Evolutionary conservation across 2,329 filamentous ascomycete genomes (phyloP), one percentile per base, ranked within the genome.

Genomic region (Nemania bipapillata): DNA sequence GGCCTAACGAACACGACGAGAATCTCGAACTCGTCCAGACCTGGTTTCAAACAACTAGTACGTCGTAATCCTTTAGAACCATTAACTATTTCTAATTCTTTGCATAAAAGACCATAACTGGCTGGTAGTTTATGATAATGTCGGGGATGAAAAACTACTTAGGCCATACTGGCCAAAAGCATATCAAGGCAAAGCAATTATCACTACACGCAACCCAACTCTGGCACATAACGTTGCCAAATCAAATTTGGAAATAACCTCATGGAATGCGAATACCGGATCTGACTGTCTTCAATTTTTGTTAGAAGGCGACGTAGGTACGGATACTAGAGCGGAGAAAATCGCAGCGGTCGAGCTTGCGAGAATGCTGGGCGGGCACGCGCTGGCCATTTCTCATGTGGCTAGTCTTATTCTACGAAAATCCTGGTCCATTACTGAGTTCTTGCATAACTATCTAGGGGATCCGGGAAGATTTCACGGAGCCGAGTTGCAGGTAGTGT

Each of bases 41-140:
- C 22, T 56, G 54, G 54, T 9, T 56, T 1, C 35, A 56, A n/a
- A 3, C 11, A 4, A 56, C 54, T 7, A 17, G 54, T 42, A n/a
- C 65, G 50, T 4, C 30, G n/a, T n/a, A n/a, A n/a, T n/a, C n/a
- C n/a, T n/a, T n/a, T n/a, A n/a, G n/a, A n/a, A n/a, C n/a, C n/a
- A n/a, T n/a, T n/a, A n/a, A n/a, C n/a, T n/a, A n/a, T n/a, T n/a
- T n/a, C n/a, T n/a, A n/a, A n/a, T n/a, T n/a, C n/a, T n/a, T n/a
- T n/a, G n/a, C n/a, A n/a, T n/a, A n/a, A n/a, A n/a, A n/a, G n/a
- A n/a, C n/a, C n/a, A n/a, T n/a, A n/a, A n/a, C n/a, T 59, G 45
- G 42, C 45, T 60, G 11, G 5, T 60, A 1, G 12, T 60, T n/a
- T 60, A 20, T 15, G 57, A 60, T 6, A 60, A 60, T 8, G 30